Percentiles rank a stretch among this genome's conserved stretches.
phyloP scores from a whole-genome alignment of 2,329 filamentous ascomycete species.

The Aspergillus aculeatinus region DNA sequence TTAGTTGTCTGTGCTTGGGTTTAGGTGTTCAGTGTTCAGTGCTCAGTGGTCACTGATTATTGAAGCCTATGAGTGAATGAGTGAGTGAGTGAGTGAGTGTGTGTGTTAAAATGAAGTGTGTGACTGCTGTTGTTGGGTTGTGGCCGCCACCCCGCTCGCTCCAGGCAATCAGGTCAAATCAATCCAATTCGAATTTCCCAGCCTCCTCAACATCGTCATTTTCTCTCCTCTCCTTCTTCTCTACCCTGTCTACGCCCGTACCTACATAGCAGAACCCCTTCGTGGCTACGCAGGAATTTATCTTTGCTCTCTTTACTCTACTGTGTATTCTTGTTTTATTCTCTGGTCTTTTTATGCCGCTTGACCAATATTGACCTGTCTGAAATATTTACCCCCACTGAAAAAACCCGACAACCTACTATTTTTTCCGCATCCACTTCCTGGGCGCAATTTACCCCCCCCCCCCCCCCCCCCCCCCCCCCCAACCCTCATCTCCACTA shows the following conservation, averaged over 20 bases:
- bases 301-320: background rate
- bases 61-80: too few species aligned
- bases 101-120: background rate
- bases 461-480: too few species aligned
- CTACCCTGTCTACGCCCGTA: slow-evolving; percentile 6
- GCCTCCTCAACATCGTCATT: slow-evolving; percentile 10
- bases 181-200: slow-evolving; percentile 5
- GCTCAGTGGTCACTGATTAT: too few species aligned
- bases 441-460: background rate
- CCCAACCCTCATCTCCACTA: slow-evolving; percentile 1
- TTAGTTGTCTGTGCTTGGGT: background rate
- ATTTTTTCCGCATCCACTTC: background rate
- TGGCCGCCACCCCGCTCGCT: slow-evolving; percentile 18
- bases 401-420: slow-evolving; percentile 1
- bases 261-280: background rate
- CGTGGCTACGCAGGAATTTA: background rate
- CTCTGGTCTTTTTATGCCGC: background rate
- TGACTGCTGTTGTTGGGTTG: slow-evolving; percentile 6
- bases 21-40: too few species aligned
- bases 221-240: background rate
- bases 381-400: background rate
- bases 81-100: too few species aligned
- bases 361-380: background rate
- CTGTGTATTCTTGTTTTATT: background rate
- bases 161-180: slow-evolving; percentile 2